Evolutionary conservation across 306 rosid genomes (phyloP).

Genomic region (Begonia loranthoides): DNA sequence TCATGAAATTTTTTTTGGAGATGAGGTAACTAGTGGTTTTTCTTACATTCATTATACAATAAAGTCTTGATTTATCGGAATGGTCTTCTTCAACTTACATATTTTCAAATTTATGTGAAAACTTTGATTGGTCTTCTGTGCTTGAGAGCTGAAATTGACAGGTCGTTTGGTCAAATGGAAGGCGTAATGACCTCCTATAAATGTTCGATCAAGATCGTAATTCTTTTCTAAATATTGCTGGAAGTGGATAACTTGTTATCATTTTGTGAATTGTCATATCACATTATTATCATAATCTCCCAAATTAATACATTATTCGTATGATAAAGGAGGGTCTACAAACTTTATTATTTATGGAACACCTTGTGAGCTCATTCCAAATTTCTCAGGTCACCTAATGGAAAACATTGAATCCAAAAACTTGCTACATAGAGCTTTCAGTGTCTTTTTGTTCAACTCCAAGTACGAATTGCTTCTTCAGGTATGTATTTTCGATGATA

Average conservation of each 20-base stretch:
- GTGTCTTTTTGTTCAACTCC: constrained; percentile 90
- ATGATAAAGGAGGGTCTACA: not conserved
- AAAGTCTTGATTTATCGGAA: too few relatives aligned
- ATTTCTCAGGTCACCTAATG: constrained; percentile 77
- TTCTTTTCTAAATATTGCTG: not conserved
- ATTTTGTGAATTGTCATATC: too few relatives aligned
- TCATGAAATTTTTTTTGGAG: not conserved
- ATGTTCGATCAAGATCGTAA: too few relatives aligned
- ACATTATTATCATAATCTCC: too few relatives aligned
- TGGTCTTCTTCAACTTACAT: too few relatives aligned
- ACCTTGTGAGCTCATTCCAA: constrained; percentile 4
- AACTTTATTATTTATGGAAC: constrained; percentile 1
- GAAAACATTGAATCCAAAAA: constrained; percentile 82
- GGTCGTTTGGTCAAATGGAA: too few relatives aligned
- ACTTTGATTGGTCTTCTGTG: too few relatives aligned
- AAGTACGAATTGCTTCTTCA: constrained; percentile 90
- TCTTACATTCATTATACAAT: too few relatives aligned
- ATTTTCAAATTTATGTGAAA: too few relatives aligned
- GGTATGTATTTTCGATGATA: constrained; percentile 24
- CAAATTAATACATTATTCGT: not conserved
- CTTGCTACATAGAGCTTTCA: constrained; percentile 86
- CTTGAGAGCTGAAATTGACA: too few relatives aligned
- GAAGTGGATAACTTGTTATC: too few relatives aligned
- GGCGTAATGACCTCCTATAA: too few relatives aligned
- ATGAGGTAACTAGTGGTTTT: not conserved